phyloP scores from a whole-genome alignment of 2,329 filamentous ascomycete species.

The Aspergillus vadensis region DNA sequence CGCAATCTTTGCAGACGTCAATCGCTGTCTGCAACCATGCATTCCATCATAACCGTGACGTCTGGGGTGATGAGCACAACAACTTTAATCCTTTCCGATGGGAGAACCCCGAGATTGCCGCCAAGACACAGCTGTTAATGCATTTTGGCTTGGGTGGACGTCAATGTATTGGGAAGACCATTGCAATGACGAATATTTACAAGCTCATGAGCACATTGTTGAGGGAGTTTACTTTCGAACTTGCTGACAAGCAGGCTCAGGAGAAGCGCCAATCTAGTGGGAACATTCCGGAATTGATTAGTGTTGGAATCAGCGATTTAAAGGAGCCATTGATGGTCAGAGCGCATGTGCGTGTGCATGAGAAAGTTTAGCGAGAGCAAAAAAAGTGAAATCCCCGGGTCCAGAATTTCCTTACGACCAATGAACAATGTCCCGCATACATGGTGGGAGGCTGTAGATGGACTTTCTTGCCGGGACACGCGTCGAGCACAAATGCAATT shows the following conservation, averaged over 20 bases:
- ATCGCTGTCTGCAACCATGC: slow-evolving; percentile 39
- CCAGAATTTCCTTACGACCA: no score
- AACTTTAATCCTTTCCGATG: slow-evolving; percentile 35
- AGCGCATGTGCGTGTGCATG: not conserved
- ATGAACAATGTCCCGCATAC: no score
- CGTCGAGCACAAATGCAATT: no score
- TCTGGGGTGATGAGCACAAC: slow-evolving; percentile 38
- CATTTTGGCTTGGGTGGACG: slow-evolving; percentile 39
- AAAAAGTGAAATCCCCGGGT: no score
- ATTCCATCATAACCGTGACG: slow-evolving; percentile 35
- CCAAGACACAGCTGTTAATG: slow-evolving; percentile 31
- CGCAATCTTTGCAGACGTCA: slow-evolving; percentile 25
- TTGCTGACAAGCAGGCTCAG: slow-evolving; percentile 25
- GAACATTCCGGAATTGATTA: not conserved
- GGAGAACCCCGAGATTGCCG: slow-evolving; percentile 21
- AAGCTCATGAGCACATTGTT: slow-evolving; percentile 37
- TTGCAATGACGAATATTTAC: slow-evolving; percentile 39
- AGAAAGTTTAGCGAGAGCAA: not conserved
- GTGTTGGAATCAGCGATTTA: slow-evolving; percentile 5
- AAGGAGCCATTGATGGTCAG: not conserved
- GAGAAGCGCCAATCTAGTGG: not conserved
- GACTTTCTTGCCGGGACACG: no score
- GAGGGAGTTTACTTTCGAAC: slow-evolving; percentile 32
- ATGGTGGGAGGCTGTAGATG: no score
- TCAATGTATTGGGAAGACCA: slow-evolving; percentile 39